phyloP scores from a whole-genome alignment of 495 filamentous ascomycete genomes.

The Extremus antarcticus region DNA sequence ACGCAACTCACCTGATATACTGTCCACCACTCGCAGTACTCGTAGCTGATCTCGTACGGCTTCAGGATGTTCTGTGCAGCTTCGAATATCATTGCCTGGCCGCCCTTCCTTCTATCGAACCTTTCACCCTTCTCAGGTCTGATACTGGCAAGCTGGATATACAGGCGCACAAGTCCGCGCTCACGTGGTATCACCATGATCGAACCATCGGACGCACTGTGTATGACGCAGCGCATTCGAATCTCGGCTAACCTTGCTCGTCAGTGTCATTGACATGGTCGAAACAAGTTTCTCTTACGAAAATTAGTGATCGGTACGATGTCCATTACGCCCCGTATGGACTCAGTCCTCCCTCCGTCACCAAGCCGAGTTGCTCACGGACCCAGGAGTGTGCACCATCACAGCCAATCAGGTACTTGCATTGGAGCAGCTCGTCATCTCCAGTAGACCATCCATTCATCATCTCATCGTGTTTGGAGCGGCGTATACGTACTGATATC shows the following conservation, averaged over 20 bases:
- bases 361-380: not conserved
- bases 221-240: not conserved
- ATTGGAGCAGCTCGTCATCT: no score
- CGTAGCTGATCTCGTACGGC: not conserved
- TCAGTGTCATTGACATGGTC: no score
- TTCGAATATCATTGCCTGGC: not conserved
- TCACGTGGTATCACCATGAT: not conserved
- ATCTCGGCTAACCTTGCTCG: not conserved
- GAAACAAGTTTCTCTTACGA: no score
- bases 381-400: not conserved
- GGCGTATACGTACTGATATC: not conserved
- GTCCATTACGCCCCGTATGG: not conserved
- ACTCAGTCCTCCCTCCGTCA: not conserved
- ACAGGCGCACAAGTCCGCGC: not conserved
- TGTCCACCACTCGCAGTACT: not conserved
- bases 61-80: not conserved
- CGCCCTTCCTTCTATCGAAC: not conserved
- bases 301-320: not conserved
- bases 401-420: not conserved
- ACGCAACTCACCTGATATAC: not conserved
- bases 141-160: not conserved
- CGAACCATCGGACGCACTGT: not conserved
- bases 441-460: no score
- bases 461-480: no score
- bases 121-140: not conserved